phyloP scores from a whole-genome alignment of 805 yeast species.

The Barnettozyma sp. region DNA sequence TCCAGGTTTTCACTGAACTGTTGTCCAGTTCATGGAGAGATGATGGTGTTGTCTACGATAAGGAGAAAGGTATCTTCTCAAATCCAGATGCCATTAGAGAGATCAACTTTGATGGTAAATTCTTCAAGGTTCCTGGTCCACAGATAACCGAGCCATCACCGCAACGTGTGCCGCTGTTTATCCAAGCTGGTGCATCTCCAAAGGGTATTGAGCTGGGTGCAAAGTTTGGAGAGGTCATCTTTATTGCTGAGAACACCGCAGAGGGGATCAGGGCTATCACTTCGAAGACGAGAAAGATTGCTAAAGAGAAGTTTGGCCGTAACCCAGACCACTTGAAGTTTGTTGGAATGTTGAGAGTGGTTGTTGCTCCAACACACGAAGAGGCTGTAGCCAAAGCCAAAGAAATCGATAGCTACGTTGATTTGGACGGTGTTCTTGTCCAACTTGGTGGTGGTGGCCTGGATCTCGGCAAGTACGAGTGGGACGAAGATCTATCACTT shows the following conservation, averaged over 20 bases:
- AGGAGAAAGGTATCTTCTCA: conserved; percentile 29
- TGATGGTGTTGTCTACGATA: conserved; percentile 29
- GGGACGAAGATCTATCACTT: conserved; percentile 36
- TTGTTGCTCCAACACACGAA: conserved; percentile 34
- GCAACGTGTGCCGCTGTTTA: conserved; percentile 39
- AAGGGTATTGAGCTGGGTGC: conserved; percentile 39
- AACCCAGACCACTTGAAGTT: conserved; percentile 35
- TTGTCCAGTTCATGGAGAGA: conserved; percentile 41
- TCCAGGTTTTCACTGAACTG: conserved; percentile 36
- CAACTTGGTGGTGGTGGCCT: conserved; percentile 42
- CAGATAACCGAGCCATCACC: conserved; percentile 39
- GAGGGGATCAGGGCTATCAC: conserved; percentile 26
- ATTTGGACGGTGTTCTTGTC: conserved; percentile 36
- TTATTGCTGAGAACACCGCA: conserved; percentile 31
- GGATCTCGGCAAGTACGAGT: conserved; percentile 36
- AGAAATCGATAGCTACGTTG: conserved; percentile 29
- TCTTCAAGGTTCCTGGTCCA: conserved; percentile 35
- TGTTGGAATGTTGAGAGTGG: conserved; percentile 31
- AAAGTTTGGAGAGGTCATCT: conserved; percentile 38
- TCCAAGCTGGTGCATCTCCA: conserved; percentile 41
- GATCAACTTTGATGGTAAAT: conserved; percentile 36
- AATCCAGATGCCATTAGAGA: conserved; percentile 37
- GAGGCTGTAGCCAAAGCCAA: conserved; percentile 34
- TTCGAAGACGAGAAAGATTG: conserved; percentile 28
- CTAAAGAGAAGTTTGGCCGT: conserved; percentile 31